Evolutionary conservation across 1,284 basidiomycete genomes (phyloP), one percentile per base, ranked within the genome.

Genomic region (Naganishia albida): DNA sequence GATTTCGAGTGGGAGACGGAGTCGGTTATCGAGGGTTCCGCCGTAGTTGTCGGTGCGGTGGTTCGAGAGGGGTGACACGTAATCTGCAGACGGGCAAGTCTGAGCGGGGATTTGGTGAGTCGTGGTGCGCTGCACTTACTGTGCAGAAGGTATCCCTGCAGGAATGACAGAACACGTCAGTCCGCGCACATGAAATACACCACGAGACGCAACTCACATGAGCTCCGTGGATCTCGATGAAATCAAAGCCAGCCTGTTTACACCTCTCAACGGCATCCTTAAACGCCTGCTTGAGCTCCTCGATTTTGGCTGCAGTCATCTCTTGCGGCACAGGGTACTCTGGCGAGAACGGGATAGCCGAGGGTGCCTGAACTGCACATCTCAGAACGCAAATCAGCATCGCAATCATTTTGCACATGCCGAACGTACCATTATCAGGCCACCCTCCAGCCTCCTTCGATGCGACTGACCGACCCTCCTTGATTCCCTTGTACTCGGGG

Each of bases 221-320:
- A 1, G 88, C 85, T 62, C 81, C 84, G 75, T 91, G 89, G 23
- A 91, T 75, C 72, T 94, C 90, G 66, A 94, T 87, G 70, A 89
- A 90, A 77, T 94, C 90, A 74, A 86, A 90, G 30, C 88, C 89
- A 46, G 83, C 80, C 70, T 80, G 75, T 72, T 87, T 83, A 75
- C 81, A 83, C 25, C 90, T 83, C 57, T 85, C 81, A 2, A 85
- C 81, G 2, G 90, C 85, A 18, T 83, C 82, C 6, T 84, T 74
- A 72, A 87, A 94, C 0, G 86, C 87, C 64, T 87, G 81, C 69
- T 87, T 85, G 39, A 93, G 72, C 50, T 80, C 74, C 26, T 83
- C 74, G 62, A 94, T 80, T 60, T 89, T 83, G 8, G 83, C 80
- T 39, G 80, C 73, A 0, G 82, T 80, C 74, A 87, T 81, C 57